These are phyloP conservation scores for Arachis monticola DNA, from an alignment of 331 rosid genomes.

Conservation along the genomic window DNA sequence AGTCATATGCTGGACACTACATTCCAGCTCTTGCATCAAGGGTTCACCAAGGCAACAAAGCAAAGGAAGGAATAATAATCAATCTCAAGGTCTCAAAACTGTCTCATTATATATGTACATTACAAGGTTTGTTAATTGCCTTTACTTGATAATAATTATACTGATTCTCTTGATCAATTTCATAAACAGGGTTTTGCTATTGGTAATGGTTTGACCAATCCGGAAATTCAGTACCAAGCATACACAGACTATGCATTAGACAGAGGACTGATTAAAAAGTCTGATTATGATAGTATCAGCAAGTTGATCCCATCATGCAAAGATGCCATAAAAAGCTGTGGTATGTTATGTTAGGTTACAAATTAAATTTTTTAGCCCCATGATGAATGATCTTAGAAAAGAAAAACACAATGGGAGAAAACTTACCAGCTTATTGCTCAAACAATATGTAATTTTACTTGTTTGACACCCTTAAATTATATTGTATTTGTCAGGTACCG, in stretches of 20 bases:
- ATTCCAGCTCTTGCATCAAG: conserved; percentile 93
- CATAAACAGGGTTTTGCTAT: conserved; percentile 85
- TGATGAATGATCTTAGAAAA: neutral
- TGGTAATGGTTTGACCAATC: conserved; percentile 93
- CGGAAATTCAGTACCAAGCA: conserved; percentile 81
- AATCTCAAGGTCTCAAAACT: conserved; percentile 67
- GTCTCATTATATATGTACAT: neutral
- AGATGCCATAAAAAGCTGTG: conserved; percentile 59
- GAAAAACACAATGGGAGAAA: neutral
- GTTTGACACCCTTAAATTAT: conserved; percentile 25
- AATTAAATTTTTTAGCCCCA: neutral
- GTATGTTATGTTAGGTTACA: conserved; percentile 41
- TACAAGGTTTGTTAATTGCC: conserved; percentile 15
- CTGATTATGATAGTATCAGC: conserved; percentile 57
- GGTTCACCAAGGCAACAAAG: conserved; percentile 86
- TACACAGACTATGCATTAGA: conserved; percentile 81
- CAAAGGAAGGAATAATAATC: conserved; percentile 72
- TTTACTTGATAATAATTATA: neutral
- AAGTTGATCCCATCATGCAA: conserved; percentile 63
- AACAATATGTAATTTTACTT: conserved; percentile 8
- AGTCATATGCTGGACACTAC: conserved; percentile 97
- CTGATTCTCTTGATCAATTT: conserved; percentile 1
- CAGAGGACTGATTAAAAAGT: conserved; percentile 59
- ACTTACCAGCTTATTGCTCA: neutral
- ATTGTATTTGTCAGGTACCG: conserved; percentile 51